Evolutionary conservation across 768 basidiomycete genomes (phyloP).

Genomic region (Tulasnella calospora): DNA sequence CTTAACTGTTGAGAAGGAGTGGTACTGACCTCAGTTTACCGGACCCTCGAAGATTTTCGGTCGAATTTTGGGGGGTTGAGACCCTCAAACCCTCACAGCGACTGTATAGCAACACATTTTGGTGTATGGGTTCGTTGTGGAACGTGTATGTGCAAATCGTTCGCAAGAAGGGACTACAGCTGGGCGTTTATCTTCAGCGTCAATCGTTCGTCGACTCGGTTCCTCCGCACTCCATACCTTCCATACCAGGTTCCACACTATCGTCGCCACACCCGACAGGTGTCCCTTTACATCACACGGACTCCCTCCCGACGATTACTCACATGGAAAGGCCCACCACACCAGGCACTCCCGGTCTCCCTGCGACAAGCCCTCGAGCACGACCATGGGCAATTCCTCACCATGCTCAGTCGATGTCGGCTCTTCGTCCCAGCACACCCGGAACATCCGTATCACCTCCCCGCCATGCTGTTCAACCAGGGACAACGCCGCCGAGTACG

Average conservation of each 20-base stretch:
- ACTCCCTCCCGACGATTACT: neutral
- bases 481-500: neutral
- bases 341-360: slow-evolving; percentile 1
- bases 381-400: slow-evolving; percentile 26
- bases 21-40: slow-evolving; percentile 9
- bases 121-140: slow-evolving; percentile 84
- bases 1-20: neutral
- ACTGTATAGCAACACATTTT: slow-evolving; percentile 77
- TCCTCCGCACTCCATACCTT: slow-evolving; percentile 68
- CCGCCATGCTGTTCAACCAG: neutral
- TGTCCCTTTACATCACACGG: neutral
- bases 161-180: slow-evolving; percentile 70
- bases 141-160: slow-evolving; percentile 88
- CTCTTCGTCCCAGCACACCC: slow-evolving; percentile 19
- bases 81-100: slow-evolving; percentile 77
- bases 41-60: slow-evolving; percentile 44
- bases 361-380: neutral
- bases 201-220: slow-evolving; percentile 65
- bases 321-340: slow-evolving; percentile 17
- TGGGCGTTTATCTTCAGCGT: slow-evolving; percentile 85
- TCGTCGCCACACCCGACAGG: neutral
- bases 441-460: neutral
- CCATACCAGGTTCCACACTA: slow-evolving; percentile 36
- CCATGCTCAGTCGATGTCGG: slow-evolving; percentile 16
- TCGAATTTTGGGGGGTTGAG: slow-evolving; percentile 88